phyloP scores from a whole-genome alignment of 371 early-diverging fungal genomes.

The Ecytonucleospora hepatopenaei region DNA sequence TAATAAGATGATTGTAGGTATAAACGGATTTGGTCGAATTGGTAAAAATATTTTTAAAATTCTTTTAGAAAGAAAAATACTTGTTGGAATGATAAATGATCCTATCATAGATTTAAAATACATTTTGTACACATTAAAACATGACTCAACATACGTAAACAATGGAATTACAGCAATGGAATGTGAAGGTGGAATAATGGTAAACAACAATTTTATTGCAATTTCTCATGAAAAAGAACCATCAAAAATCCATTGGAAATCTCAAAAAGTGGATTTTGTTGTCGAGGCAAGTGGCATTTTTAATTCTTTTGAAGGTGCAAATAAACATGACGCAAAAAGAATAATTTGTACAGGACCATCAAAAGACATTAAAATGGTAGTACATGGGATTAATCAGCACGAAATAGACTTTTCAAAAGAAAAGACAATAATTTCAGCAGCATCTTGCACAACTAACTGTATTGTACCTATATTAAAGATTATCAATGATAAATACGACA shows the following conservation, averaged over 20 bases:
- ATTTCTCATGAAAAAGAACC: slow-evolving; percentile 65
- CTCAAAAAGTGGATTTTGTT: slow-evolving; percentile 73
- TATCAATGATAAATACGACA: slow-evolving; percentile 77
- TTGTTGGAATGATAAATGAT: slow-evolving; percentile 88
- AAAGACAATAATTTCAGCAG: slow-evolving; percentile 78
- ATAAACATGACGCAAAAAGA: slow-evolving; percentile 78
- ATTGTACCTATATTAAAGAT: slow-evolving; percentile 94
- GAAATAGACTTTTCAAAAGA: slow-evolving; percentile 64
- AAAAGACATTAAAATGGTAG: slow-evolving; percentile 65
- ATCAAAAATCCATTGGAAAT: slow-evolving; percentile 76
- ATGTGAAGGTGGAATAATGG: slow-evolving; percentile 64
- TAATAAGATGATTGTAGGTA: slow-evolving; percentile 64
- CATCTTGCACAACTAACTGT: slow-evolving; percentile 99
- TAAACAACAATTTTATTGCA: slow-evolving; percentile 54
- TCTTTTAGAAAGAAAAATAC: slow-evolving; percentile 58
- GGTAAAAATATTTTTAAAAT: slow-evolving; percentile 74
- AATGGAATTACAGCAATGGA: slow-evolving; percentile 67
- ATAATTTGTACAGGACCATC: slow-evolving; percentile 95
- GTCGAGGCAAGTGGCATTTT: slow-evolving; percentile 96
- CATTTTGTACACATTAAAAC: slow-evolving; percentile 84
- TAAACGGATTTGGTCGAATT: slow-evolving; percentile 90
- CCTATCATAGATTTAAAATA: slow-evolving; percentile 84
- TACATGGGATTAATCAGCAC: slow-evolving; percentile 75
- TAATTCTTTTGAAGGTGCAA: slow-evolving; percentile 73
- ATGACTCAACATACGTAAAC: slow-evolving; percentile 84